Conservation (phyloP, 2,329 filamentous ascomycete species). For the Ceratocystis albifundus region DNA sequence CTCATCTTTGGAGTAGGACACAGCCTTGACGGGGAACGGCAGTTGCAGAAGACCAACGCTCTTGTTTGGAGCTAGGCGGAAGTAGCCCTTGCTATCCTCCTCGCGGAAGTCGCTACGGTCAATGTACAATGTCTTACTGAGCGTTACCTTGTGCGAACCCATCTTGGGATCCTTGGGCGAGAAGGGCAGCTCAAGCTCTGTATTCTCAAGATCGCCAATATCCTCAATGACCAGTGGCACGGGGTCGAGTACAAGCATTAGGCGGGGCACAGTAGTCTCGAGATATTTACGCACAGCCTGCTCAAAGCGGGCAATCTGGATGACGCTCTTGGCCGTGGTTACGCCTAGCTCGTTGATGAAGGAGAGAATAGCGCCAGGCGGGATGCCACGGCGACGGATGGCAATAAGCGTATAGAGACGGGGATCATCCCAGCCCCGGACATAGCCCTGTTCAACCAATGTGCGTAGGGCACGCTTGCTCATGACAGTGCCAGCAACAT, state of each 20-base stretch:
- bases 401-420: constrained; percentile 78
- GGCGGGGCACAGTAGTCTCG: constrained; percentile 72
- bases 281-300: constrained; percentile 75
- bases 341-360: constrained; percentile 89
- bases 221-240: constrained; percentile 74
- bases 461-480: constrained; percentile 76
- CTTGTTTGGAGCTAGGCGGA: constrained; percentile 68
- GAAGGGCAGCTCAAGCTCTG: constrained; percentile 62
- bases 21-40: constrained; percentile 59
- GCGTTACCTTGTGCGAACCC: constrained; percentile 47
- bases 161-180: constrained; percentile 65
- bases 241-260: constrained; percentile 83
- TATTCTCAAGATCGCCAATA: constrained; percentile 51
- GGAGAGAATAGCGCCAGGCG: constrained; percentile 74
- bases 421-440: constrained; percentile 84
- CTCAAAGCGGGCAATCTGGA: constrained; percentile 74
- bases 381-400: constrained; percentile 71
- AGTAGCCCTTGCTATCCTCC: constrained; percentile 63
- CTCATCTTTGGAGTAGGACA: constrained; percentile 56
- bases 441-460: constrained; percentile 64
- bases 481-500: constrained; percentile 71
- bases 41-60: constrained; percentile 63
- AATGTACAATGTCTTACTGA: constrained; percentile 75
- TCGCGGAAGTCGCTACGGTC: constrained; percentile 72
- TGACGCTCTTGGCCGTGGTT: constrained; percentile 67